A percentile compares a stretch with the other conserved stretches of the same genome.
Evolutionary conservation across 441 rosid species (phyloP).

Genomic region (Raphanus hybrid): DNA sequence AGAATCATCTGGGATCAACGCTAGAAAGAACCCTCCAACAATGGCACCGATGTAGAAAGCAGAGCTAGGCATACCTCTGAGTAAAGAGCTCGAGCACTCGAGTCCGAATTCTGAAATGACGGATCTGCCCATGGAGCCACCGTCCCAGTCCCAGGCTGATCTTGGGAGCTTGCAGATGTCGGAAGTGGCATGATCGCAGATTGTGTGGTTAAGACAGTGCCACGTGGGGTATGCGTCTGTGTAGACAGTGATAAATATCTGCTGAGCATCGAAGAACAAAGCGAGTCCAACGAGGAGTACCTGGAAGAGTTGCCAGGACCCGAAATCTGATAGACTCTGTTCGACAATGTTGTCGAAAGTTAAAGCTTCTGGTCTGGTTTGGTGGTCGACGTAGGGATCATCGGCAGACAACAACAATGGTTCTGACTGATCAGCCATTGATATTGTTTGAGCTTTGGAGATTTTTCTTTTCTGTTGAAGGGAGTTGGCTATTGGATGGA

Average conservation of each 20-base stretch:
- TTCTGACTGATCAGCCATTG: constrained; percentile 9
- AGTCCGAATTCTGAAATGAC: constrained; percentile 50
- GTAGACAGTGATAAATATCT: constrained; percentile 65
- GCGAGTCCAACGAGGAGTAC: constrained; percentile 59
- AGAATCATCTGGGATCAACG: constrained; percentile 64
- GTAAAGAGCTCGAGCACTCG: constrained; percentile 52
- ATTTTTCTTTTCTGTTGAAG: not conserved
- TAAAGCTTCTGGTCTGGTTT: constrained; percentile 18
- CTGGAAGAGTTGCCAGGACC: constrained; percentile 54
- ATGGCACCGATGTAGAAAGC: constrained; percentile 76
- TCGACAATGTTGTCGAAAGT: constrained; percentile 59
- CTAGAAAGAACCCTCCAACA: constrained; percentile 54
- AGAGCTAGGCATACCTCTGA: constrained; percentile 70
- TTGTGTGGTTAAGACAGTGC: constrained; percentile 50
- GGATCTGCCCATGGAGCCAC: constrained; percentile 22
- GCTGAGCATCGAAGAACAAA: constrained; percentile 73
- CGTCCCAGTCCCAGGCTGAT: constrained; percentile 48
- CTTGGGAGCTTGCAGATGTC: constrained; percentile 40
- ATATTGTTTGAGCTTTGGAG: not conserved
- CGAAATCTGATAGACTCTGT: constrained; percentile 46
- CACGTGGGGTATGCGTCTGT: constrained; percentile 65
- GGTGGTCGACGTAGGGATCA: not conserved
- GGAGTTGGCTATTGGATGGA: not conserved
- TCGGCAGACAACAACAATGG: not conserved
- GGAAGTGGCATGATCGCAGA: constrained; percentile 33